Evolutionary conservation across 805 yeast species (phyloP), one percentile per base, ranked within the genome.

Genomic region (Grigorovia transvaalensis): DNA sequence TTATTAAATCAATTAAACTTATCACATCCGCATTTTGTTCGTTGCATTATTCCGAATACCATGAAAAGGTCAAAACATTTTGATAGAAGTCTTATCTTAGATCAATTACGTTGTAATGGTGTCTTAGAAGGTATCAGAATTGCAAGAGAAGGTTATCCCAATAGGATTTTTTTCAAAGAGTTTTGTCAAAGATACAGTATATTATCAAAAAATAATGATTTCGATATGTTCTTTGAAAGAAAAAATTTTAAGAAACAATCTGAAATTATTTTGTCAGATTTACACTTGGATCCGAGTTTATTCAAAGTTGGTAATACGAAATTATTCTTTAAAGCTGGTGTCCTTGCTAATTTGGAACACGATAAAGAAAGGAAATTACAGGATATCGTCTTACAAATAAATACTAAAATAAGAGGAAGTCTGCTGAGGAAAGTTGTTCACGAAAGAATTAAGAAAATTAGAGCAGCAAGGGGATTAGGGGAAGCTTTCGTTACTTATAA

Each of bases 101-200:
- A 86, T 50, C 99, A 93, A 69, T 74, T 93, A 55, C 76, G 96
- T 56, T 93, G 98, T 63, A 93, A 93, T 63, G 99, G 99, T 77
- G 99, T 93, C 15, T 71, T 93, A 49, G 99, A 93, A 73, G 99
- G 99, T 55, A 93, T 93, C 33, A 78, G 99, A 67, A 93, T 93
- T 54, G 96, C 98, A 0, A 78, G 99, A 57, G 88, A 96, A 9
- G 99, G 99, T 1, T 93, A 85, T 67, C 99, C 99, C 5, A 93
- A 93, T 67, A 79, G 96, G 57, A 80, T 91, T 63, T 79, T 82
- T 30, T 91, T 90, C 67, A 79, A 82, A 46, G 91, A 88, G 47
- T 93, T 93, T 69, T 79, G 77, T 49, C 75, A 73, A 42, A 76
- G 96, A 50, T 93, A 93, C 65, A 78, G 78, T 33, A 78, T 90